Evolutionary conservation across 352 stramenopile species (phyloP), one percentile per base, ranked within the genome.

Genomic region (Blastocystis sp.): DNA sequence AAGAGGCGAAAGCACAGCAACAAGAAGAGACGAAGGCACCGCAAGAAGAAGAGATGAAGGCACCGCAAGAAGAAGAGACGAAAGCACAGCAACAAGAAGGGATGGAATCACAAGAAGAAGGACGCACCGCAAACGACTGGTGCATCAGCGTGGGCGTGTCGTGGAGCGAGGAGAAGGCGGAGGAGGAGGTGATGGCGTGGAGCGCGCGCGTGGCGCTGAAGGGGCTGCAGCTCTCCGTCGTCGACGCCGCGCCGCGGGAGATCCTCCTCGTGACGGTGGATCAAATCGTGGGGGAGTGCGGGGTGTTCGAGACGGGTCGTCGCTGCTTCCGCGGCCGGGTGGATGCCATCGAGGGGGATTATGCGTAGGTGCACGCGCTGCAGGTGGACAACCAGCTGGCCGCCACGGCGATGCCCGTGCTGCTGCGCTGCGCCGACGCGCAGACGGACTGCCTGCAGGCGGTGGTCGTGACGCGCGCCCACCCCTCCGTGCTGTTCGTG

Each of bases 311-410:
- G 21, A 84, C 70, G 24, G 40, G 28, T 34, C 57, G 4, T 40
- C 57, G 28, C 57, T 84, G n/a, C 74, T 84, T 34, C 28, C 28
- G 28, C 7, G 10, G 43, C 28, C 43, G 66, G 38, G 71, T 66
- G 71, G 66, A 66, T 64, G 71, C 48, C 64, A 81, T 66, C 48
- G 42, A 63, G 40, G 9, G 14, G 21, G 71, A 40, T 2, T 45
- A 81, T n/a, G 48, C 54, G 71, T 66, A 63, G 60, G 19, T 81
- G 48, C 64, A 81, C 54, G 66, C 40, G n/a, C 54, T 74, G 3
- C 77, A 87, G 38, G 17, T 87, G 3, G 77, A 87, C 71, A 87
- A 87, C 45, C 65, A 77, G 62, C 17, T 87, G 19, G 10, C 52
- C 0, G 45, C 14, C 21, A 59, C 77, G 14, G 24, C 34, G 28